These are phyloP conservation scores for Neurospora hispaniola DNA, from an alignment of 495 filamentous ascomycete genomes.

Conservation along the genomic window DNA sequence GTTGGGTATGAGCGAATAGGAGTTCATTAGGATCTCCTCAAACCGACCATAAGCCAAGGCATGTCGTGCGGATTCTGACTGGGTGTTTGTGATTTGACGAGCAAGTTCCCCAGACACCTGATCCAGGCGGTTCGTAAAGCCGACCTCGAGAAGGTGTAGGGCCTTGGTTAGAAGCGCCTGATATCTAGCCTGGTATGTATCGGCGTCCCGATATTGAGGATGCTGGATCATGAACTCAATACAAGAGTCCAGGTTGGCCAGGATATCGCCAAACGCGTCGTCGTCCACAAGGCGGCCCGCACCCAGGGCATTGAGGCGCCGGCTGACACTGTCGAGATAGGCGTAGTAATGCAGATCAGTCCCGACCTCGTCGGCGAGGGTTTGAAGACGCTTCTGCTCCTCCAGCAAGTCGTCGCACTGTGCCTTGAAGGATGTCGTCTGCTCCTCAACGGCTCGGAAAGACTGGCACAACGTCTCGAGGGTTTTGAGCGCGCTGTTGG, in stretches of 20 bases:
- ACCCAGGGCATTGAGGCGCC: conserved; percentile 83
- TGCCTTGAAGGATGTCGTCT: conserved; percentile 82
- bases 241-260: conserved; percentile 75
- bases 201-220: conserved; percentile 72
- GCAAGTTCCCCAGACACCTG: conserved; percentile 35
- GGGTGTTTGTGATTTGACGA: conserved; percentile 33
- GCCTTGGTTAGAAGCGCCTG: conserved; percentile 62
- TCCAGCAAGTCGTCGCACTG: conserved; percentile 78
- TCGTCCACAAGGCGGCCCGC: conserved; percentile 72
- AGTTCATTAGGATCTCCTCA: conserved; percentile 36
- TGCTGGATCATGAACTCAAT: conserved; percentile 81
- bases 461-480: conserved; percentile 68
- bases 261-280: conserved; percentile 74
- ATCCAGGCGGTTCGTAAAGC: conserved; percentile 35
- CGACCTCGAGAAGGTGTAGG: conserved; percentile 42
- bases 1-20: conserved; percentile 35
- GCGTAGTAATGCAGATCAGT: conserved; percentile 84
- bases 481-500: conserved; percentile 59
- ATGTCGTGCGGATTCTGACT: conserved; percentile 39
- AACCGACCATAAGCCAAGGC: conserved; percentile 42
- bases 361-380: conserved; percentile 69
- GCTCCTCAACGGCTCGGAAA: conserved; percentile 75
- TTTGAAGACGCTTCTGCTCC: conserved; percentile 65
- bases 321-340: conserved; percentile 82
- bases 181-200: conserved; percentile 80